Percentiles rank a stretch among this genome's conserved stretches.
phyloP scores from a whole-genome alignment of 768 basidiomycete genomes.

The Cystobasidium tubakii region DNA sequence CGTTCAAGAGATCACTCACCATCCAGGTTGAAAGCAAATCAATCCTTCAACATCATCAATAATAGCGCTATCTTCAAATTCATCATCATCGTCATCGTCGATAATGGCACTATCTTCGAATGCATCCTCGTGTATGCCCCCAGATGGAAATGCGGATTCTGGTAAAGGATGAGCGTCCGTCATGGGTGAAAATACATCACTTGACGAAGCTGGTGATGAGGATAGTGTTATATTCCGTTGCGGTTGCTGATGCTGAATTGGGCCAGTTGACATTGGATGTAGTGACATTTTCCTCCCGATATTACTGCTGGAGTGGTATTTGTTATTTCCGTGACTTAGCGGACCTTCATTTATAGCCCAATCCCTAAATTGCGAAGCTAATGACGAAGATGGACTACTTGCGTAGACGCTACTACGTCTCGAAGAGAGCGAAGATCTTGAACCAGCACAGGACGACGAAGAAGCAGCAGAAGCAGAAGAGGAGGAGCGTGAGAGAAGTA shows the following conservation, averaged over 20 bases:
- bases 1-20: neutral
- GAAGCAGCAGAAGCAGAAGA: neutral
- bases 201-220: neutral
- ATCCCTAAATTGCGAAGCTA: constrained; percentile 7
- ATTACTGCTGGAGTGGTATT: too few relatives aligned
- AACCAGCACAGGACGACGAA: neutral
- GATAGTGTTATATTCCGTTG: too few relatives aligned
- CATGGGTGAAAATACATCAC: neutral
- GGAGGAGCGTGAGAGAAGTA: neutral
- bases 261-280: neutral
- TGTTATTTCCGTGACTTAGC: neutral
- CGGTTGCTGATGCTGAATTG: too few relatives aligned
- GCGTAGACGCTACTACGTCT: neutral
- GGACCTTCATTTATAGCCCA: neutral
- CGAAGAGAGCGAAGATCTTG: neutral
- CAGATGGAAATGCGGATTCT: neutral
- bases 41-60: neutral
- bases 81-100: neutral
- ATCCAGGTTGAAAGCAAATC: constrained; percentile 8
- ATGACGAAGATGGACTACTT: neutral
- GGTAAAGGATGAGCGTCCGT: neutral
- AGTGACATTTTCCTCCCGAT: neutral
- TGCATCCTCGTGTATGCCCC: neutral
- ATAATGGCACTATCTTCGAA: neutral
- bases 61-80: neutral